phyloP scores from a whole-genome alignment of 163 green algal genomes.

The Scenedesmus sp. region DNA sequence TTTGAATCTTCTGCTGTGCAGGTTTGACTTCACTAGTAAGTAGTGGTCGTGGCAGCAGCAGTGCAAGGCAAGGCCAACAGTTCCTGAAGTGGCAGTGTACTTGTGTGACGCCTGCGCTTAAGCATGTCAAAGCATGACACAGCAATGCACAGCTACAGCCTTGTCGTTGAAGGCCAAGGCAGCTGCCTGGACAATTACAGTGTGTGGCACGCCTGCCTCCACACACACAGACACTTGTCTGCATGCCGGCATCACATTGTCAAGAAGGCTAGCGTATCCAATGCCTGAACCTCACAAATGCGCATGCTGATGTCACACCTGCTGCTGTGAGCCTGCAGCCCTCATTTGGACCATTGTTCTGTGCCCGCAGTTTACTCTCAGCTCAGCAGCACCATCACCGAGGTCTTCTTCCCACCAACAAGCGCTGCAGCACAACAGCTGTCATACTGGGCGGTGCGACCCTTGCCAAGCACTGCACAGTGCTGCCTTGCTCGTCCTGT shows the following conservation, averaged over 20 bases:
- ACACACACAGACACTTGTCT: too few species aligned
- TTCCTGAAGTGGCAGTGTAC: too few species aligned
- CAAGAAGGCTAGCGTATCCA: too few species aligned
- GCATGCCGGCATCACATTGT: too few species aligned
- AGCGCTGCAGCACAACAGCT: neutral
- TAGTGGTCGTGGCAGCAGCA: neutral
- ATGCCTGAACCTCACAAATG: too few species aligned
- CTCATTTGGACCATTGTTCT: neutral
- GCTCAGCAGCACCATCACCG: slow-evolving; percentile 7
- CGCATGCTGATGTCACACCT: neutral
- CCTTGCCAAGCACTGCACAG: too few species aligned
- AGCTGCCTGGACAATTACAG: neutral
- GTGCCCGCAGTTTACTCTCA: neutral
- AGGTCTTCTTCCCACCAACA: slow-evolving; percentile 17
- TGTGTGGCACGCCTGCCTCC: too few species aligned
- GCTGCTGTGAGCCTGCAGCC: neutral
- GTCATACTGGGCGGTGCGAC: slow-evolving; percentile 6
- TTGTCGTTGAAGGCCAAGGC: neutral
- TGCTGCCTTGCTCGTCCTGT: too few species aligned
- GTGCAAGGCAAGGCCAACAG: neutral
- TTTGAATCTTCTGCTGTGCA: neutral
- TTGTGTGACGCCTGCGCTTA: too few species aligned
- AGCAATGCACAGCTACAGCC: neutral
- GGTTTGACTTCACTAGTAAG: slow-evolving; percentile 11
- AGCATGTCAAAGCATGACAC: neutral